Base-by-base conservation (phyloP, 306 rosid species). In the Vicia sativa region DNA sequence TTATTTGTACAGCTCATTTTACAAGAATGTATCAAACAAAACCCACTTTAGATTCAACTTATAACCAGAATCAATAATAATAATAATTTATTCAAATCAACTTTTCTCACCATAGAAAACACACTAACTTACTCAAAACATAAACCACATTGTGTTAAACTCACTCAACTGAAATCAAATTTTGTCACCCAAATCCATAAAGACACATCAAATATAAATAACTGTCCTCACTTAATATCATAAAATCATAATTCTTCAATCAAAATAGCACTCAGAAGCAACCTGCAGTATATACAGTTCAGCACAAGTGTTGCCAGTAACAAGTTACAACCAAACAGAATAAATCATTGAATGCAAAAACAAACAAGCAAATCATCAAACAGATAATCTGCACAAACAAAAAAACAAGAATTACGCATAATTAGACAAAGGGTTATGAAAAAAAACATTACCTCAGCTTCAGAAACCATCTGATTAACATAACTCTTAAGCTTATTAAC, bases 381-480 rank as follows among this genome's bases (percentile, higher is more conserved):
- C 34, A 66, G 18, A 11, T 16, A 37, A 21, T 18, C 2, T 4
- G 21, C 9, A 59, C 7, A 35, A 59, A 34, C 7, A 7, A 14
- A 53, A 23, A 21, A 1, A 52, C 0, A 18, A 49, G 13, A 49
- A 49, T 49, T 49, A 49, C 1, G 62, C 41, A 56, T 4, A 5
- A 50, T 4, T 26, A 59, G 62, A 67, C 16, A 49, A 59, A 23
- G 3, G 59, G 25, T 16, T n/a, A 6, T 50, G 0, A 53, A 23
- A 0, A 54, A 54, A 54, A 50, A 54, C 15, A 23, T 54, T 44
- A 79, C 99, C 91, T 90, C 83, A 29, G 99, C 87, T 78, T 93
- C 99, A 4, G 74, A 8, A 67, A 93, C 89, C 99, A 93, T 93
- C 91, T 93, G 95, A 81, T 90, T 92, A 59, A 93, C 97, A 74